phyloP scores from a whole-genome alignment of 2,329 filamentous ascomycete genomes.

The Drechslerella coelobrocha region DNA sequence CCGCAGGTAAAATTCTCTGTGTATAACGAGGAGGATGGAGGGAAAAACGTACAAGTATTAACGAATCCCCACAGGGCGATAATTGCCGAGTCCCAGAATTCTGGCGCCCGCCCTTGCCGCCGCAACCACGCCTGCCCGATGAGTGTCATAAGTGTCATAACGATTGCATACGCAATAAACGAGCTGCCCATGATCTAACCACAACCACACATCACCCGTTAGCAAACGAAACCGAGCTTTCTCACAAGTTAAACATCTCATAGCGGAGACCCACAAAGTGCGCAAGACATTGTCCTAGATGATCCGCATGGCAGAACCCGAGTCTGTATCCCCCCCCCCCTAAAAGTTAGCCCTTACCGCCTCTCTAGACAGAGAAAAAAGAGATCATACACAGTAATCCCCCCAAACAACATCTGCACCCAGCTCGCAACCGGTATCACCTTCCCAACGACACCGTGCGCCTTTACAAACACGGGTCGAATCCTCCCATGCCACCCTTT shows the following conservation, averaged over 20 bases:
- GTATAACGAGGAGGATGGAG: too few species aligned
- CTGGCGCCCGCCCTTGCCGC: slow-evolving; percentile 83
- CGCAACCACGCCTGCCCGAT: slow-evolving; percentile 88
- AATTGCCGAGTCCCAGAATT: slow-evolving; percentile 92
- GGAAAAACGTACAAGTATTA: slow-evolving; percentile 71
- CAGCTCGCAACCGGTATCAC: slow-evolving; percentile 83
- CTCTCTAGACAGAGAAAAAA: slow-evolving; percentile 1
- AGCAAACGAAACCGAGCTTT: not conserved
- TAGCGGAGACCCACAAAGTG: slow-evolving; percentile 69
- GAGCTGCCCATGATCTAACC: slow-evolving; percentile 86
- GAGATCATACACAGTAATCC: slow-evolving; percentile 71
- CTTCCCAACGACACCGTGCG: slow-evolving; percentile 84
- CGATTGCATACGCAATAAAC: slow-evolving; percentile 90
- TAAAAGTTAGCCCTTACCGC: slow-evolving; percentile 7
- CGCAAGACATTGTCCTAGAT: slow-evolving; percentile 87
- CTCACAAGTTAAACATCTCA: too few species aligned
- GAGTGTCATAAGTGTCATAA: slow-evolving; percentile 83
- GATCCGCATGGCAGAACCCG: slow-evolving; percentile 91
- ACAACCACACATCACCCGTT: not conserved
- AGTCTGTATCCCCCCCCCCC: slow-evolving; percentile 59
- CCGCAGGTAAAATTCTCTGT: not conserved
- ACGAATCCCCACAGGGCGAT: slow-evolving; percentile 93
- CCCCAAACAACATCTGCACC: slow-evolving; percentile 95
- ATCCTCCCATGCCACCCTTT: slow-evolving; percentile 81
- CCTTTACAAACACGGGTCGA: slow-evolving; percentile 72